Evolutionary conservation across 1,139 yeast genomes (phyloP).

Genomic region (Candida buenavistaensis): DNA sequence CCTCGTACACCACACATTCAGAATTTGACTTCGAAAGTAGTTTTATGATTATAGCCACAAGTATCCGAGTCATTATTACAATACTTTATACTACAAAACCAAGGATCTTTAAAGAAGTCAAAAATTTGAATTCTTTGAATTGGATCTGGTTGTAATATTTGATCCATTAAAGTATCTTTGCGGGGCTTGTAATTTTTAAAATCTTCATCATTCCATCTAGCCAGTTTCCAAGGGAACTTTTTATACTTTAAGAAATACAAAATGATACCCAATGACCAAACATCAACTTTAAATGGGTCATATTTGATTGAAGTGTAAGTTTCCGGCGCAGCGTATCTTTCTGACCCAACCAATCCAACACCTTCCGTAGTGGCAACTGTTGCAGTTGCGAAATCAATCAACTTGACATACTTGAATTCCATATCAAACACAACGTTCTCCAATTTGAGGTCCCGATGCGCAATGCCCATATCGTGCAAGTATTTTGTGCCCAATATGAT

Average conservation of each 20-base stretch:
- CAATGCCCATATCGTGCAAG: conserved; percentile 29
- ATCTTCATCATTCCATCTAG: conserved; percentile 22
- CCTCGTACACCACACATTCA: no score
- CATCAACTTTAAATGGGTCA: conserved; percentile 41
- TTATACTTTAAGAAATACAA: conserved; percentile 30
- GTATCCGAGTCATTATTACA: conserved; percentile 11
- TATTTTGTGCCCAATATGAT: conserved; percentile 31
- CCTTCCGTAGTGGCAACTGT: conserved; percentile 17
- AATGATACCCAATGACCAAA: conserved; percentile 53
- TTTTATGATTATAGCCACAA: conserved; percentile 2
- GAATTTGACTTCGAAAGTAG: conserved; percentile 1
- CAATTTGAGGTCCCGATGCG: conserved; percentile 46
- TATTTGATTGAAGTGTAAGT: conserved; percentile 35
- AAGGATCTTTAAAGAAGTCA: conserved; percentile 15
- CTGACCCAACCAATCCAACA: conserved; percentile 53
- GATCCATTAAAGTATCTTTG: conserved; percentile 13
- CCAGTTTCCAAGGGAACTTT: conserved; percentile 39
- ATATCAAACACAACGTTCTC: conserved; percentile 36
- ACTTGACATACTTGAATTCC: conserved; percentile 25
- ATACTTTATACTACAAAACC: conserved; percentile 17
- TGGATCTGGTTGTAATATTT: conserved; percentile 20
- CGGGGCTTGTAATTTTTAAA: conserved; percentile 14
- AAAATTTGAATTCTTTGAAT: conserved; percentile 15
- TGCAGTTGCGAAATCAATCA: conserved; percentile 43
- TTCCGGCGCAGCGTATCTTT: conserved; percentile 50